These are phyloP conservation scores for Rubia tinctorum DNA, from an alignment of 305 asterid species.

Conservation along the genomic window DNA sequence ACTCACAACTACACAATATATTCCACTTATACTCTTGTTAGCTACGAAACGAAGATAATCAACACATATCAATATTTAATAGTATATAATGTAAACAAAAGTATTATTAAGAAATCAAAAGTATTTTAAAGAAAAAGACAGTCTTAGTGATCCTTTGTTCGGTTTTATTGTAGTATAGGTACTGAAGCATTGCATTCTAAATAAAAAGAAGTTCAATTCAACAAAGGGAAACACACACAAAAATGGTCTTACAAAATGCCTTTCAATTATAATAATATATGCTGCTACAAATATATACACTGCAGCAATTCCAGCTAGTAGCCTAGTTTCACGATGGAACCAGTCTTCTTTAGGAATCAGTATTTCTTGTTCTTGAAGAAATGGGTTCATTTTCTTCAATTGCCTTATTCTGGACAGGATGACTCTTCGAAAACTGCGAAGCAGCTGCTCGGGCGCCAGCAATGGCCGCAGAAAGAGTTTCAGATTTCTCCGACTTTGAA, in stretches of 20 bases:
- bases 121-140: too few relatives aligned
- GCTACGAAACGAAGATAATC: too few relatives aligned
- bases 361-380: conserved; percentile 36
- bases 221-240: background rate
- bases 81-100: too few relatives aligned
- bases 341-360: conserved; percentile 17
- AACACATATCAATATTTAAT: too few relatives aligned
- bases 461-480: conserved; percentile 57
- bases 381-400: conserved; percentile 21
- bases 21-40: too few relatives aligned
- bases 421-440: conserved; percentile 56
- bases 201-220: too few relatives aligned
- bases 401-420: conserved; percentile 12
- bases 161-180: too few relatives aligned
- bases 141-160: too few relatives aligned
- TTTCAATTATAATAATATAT: background rate
- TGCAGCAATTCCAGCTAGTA: conserved; percentile 14
- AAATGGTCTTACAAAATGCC: background rate
- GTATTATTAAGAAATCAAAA: too few relatives aligned
- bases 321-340: background rate
- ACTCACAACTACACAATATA: too few relatives aligned
- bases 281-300: too few relatives aligned
- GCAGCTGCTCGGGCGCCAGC: conserved; percentile 86
- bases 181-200: too few relatives aligned
- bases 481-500: conserved; percentile 43